phyloP scores from a whole-genome alignment of 345 rosid genomes.

The Populus euphratica region DNA sequence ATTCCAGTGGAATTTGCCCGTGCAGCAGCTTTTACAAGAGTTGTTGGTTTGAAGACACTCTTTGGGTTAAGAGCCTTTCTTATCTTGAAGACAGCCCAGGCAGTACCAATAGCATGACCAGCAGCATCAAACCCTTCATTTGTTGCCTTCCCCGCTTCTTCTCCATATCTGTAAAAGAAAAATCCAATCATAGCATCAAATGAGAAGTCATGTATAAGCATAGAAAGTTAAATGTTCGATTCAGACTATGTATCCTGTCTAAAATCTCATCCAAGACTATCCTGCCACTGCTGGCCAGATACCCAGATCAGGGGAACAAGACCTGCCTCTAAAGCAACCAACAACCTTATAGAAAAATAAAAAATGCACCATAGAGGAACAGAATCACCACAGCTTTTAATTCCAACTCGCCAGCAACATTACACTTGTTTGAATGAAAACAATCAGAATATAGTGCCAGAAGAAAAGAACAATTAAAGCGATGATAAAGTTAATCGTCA shows the following conservation, averaged over 20 bases:
- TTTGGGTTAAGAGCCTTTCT: conserved; percentile 79
- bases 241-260: not conserved
- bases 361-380: not conserved
- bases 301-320: not conserved
- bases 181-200: not conserved
- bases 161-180: conserved; percentile 58
- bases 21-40: conserved; percentile 65
- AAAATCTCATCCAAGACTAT: not conserved
- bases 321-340: not conserved
- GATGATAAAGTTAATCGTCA: not conserved
- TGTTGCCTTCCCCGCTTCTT: conserved; percentile 65
- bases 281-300: not conserved
- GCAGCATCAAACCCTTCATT: conserved; percentile 79
- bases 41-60: conserved; percentile 62
- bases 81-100: conserved; percentile 94
- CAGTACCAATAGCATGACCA: conserved; percentile 83
- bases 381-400: not conserved
- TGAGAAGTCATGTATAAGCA: not conserved
- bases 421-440: not conserved
- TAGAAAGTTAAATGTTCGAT: not conserved
- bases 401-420: conserved; percentile 10
- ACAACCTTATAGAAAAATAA: not conserved
- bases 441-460: not conserved
- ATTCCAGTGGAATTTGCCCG: conserved; percentile 36
- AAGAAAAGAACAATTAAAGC: no score